Percentiles rank a stretch among this genome's conserved stretches.
Conservation (phyloP, 106 monocot species). For the Phalaenopsis equestris region DNA sequence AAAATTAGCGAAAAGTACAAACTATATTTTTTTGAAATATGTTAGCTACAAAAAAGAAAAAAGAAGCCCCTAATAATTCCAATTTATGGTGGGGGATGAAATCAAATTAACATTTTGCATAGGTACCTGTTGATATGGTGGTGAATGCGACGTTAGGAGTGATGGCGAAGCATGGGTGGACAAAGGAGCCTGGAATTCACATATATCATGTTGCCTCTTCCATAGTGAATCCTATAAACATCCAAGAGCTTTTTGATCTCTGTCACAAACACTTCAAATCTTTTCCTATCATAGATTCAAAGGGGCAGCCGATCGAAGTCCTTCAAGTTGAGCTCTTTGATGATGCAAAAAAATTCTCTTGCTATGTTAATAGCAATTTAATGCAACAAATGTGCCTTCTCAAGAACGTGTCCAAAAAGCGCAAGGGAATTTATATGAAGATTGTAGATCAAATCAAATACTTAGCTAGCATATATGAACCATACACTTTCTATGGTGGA, state of each 20-base stretch:
- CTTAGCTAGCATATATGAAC: slow-evolving; percentile 71
- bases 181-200: slow-evolving; percentile 35
- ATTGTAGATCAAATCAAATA: slow-evolving; percentile 57
- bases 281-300: slow-evolving; percentile 42
- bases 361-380: slow-evolving; percentile 26
- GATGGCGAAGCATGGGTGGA: slow-evolving; percentile 72
- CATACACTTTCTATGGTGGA: slow-evolving; percentile 75
- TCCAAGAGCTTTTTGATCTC: slow-evolving; percentile 34
- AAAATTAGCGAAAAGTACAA: background rate
- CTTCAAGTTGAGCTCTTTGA: slow-evolving; percentile 44
- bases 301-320: slow-evolving; percentile 45
- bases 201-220: slow-evolving; percentile 82
- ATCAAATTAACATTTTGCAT: background rate
- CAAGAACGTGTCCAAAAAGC: slow-evolving; percentile 22
- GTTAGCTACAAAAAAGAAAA: background rate
- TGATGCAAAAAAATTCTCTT: slow-evolving; percentile 46
- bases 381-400: slow-evolving; percentile 14
- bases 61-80: no score
- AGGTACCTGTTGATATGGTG: slow-evolving; percentile 89
- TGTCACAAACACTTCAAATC: slow-evolving; percentile 51
- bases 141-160: slow-evolving; percentile 75
- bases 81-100: background rate
- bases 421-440: slow-evolving; percentile 41
- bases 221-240: slow-evolving; percentile 49
- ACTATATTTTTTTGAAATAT: background rate